A percentile compares a stretch with the other conserved stretches of the same genome.
phyloP scores from a whole-genome alignment of 2,329 filamentous ascomycete species.

The Sclerotinia spermophila region DNA sequence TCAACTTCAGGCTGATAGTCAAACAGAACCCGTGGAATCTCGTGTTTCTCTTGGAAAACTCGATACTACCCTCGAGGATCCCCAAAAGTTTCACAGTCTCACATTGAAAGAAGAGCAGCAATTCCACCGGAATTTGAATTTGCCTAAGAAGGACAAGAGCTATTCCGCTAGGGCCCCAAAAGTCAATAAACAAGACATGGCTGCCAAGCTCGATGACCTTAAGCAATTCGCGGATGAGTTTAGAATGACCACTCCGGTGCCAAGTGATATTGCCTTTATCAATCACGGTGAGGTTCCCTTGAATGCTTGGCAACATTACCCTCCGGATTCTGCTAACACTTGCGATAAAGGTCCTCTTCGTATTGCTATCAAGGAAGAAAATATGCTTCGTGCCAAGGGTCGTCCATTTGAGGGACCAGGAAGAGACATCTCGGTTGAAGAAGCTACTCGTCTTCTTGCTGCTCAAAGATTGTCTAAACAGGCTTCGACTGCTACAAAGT shows the following conservation, averaged over 20 bases:
- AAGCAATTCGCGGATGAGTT: neutral
- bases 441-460: neutral
- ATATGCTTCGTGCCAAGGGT: neutral
- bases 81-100: neutral
- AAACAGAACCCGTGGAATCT: neutral
- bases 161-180: neutral
- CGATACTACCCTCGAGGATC: neutral
- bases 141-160: too few relatives aligned
- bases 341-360: neutral
- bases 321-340: neutral
- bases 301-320: neutral
- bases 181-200: neutral
- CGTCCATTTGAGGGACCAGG: neutral
- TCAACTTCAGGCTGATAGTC: neutral
- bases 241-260: neutral
- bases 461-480: neutral
- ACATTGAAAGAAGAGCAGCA: neutral
- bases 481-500: neutral
- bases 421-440: neutral
- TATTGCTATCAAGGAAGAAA: neutral
- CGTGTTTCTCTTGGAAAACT: neutral
- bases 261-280: neutral
- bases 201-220: neutral
- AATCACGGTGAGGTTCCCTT: neutral
- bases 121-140: neutral